Evolutionary conservation across 805 yeast species (phyloP), one percentile per base, ranked within the genome.

Genomic region (Nakazawaea ishiwadae): DNA sequence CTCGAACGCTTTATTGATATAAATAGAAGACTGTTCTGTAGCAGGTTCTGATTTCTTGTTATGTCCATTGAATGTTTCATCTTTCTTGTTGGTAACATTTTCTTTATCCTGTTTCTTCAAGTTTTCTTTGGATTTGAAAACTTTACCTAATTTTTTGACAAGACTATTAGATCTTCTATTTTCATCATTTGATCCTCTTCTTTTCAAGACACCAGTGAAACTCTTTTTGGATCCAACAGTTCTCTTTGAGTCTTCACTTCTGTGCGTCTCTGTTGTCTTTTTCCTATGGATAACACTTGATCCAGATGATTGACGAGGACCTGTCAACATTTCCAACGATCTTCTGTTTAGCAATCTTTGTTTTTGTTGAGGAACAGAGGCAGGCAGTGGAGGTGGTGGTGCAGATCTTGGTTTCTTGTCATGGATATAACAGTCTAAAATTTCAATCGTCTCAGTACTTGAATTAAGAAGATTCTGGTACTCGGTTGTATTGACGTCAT

Each of bases 281-380:
- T 35, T 26, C 12, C 24, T 35, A 18, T 34, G 34, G 2, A 40
- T 23, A 2, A 40, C 44, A 35, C 39, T 40, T 5, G 44, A 40
- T 17, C n/a, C 31, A 9, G 44, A 40, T 9, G 31, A 10, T 14
- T 40, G 29, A 4, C 44, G 31, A 3, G 36, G 11, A 30, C 23
- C n/a, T 8, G 33, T 14, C 4, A 40, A 24, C 5, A 40, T 9
- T 10, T 40, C 44, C 19, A 40, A 30, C 4, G 44, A 40, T 6
- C 15, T 15, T 29, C 19, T 37, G 14, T 17, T 20, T 14, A 20
- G 10, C 4, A 30, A 18, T 20, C 23, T 34, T 16, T 21, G 27
- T 14, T 32, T 32, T 16, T 12, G 17, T 19, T 7, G 26, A 23
- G 10, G 26, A 23, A 10, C 10, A 23, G 35, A 24, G 8, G 35